Evolutionary conservation across 371 early-diverging fungal genomes (phyloP).

Genomic region (Mucor racemosus): DNA sequence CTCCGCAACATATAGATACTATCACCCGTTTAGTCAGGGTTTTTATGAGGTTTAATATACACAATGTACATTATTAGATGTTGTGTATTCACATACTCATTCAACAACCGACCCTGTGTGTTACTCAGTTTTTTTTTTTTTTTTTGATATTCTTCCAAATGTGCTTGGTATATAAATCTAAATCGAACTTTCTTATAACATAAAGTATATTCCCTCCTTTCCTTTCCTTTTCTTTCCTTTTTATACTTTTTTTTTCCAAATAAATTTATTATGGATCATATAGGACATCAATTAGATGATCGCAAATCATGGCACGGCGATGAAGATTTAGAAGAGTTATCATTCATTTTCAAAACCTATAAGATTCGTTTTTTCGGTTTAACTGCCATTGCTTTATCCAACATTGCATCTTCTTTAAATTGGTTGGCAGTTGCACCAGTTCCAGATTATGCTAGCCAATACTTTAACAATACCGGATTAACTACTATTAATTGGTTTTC

Average conservation of each 20-base stretch:
- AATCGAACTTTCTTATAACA: not conserved
- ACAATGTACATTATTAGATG: not conserved
- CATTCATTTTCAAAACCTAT: slow-evolving; percentile 37
- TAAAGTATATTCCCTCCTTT: not conserved
- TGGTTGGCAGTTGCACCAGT: slow-evolving; percentile 53
- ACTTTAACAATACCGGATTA: slow-evolving; percentile 32
- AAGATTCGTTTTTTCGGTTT: slow-evolving; percentile 53
- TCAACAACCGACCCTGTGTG: not conserved
- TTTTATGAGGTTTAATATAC: not conserved
- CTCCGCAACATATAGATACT: slow-evolving; percentile 8
- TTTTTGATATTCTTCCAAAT: not conserved
- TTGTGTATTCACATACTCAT: not conserved
- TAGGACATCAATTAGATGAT: slow-evolving; percentile 14
- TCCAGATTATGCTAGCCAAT: slow-evolving; percentile 38
- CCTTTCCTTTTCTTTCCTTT: slow-evolving; percentile 6
- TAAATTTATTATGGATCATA: slow-evolving; percentile 7
- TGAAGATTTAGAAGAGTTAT: slow-evolving; percentile 22
- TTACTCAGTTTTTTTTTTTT: not conserved
- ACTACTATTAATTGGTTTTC: slow-evolving; percentile 52
- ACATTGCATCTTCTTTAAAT: slow-evolving; percentile 49
- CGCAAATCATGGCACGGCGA: slow-evolving; percentile 16
- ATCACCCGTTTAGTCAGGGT: not conserved
- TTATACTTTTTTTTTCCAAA: not conserved
- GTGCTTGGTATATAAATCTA: not conserved
- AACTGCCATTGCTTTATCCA: slow-evolving; percentile 40